phyloP scores from a whole-genome alignment of 1,139 yeast genomes.

The Nakaseomyces uthaithaninus region DNA sequence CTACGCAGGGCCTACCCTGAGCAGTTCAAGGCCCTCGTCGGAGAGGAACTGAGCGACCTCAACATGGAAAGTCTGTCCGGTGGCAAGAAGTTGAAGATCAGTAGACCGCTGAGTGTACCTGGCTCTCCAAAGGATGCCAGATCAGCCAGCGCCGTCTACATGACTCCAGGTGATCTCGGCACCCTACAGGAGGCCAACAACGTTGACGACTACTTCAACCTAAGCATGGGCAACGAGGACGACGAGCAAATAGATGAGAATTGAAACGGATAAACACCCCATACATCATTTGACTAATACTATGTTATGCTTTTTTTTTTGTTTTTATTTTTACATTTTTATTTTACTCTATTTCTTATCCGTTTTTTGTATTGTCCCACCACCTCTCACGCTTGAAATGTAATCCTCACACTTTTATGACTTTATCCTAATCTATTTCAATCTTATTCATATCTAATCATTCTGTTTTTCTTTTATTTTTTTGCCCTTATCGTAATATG shows the following conservation, averaged over 20 bases:
- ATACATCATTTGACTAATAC: too few relatives aligned
- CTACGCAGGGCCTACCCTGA: slow-evolving; percentile 92
- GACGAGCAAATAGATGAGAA: slow-evolving; percentile 22
- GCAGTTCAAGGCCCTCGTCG: slow-evolving; percentile 51
- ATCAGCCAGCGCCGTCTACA: slow-evolving; percentile 43
- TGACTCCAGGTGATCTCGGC: slow-evolving; percentile 99
- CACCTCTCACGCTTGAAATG: too few relatives aligned
- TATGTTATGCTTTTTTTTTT: too few relatives aligned
- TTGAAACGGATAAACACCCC: too few relatives aligned
- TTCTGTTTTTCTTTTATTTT: too few relatives aligned
- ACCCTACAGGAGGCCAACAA: slow-evolving; percentile 83
- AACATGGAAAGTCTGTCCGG: slow-evolving; percentile 30
- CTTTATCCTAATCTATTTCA: too few relatives aligned
- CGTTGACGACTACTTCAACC: slow-evolving; percentile 77
- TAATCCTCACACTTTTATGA: too few relatives aligned
- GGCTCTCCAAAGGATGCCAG: slow-evolving; percentile 76
- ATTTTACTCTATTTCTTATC: too few relatives aligned
- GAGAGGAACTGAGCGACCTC: slow-evolving; percentile 24
- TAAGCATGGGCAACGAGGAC: slow-evolving; percentile 46
- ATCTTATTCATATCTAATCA: too few relatives aligned
- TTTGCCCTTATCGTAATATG: too few relatives aligned
- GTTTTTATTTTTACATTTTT: too few relatives aligned
- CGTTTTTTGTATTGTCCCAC: too few relatives aligned
- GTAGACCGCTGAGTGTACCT: slow-evolving; percentile 90
- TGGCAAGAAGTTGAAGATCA: slow-evolving; percentile 51